These are phyloP conservation scores for Fusarium ambrosium DNA, from an alignment of 2,329 filamentous ascomycete genomes.

Conservation along the genomic window DNA sequence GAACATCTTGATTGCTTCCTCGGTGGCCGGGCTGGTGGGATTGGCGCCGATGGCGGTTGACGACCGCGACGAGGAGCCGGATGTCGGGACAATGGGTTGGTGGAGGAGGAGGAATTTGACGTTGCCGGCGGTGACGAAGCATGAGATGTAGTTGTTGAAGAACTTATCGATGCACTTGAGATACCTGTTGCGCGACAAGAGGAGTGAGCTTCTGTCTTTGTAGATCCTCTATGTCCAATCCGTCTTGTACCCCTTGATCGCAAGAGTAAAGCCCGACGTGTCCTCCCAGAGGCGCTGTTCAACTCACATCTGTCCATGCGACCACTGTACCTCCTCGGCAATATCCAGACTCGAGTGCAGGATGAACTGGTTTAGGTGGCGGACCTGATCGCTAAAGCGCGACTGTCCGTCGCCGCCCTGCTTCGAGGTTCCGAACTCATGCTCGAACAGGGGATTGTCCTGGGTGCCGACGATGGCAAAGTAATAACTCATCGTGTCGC, in stretches of 20 bases:
- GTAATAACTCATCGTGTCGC: slow-evolving; percentile 89
- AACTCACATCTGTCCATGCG: slow-evolving; percentile 84
- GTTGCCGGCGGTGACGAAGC: slow-evolving; percentile 93
- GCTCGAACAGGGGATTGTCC: slow-evolving; percentile 96
- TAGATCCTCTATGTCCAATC: neutral
- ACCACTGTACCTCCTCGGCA: slow-evolving; percentile 97
- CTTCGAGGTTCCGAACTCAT: slow-evolving; percentile 97
- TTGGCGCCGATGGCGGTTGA: slow-evolving; percentile 84
- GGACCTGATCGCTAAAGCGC: slow-evolving; percentile 88
- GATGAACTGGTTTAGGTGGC: slow-evolving; percentile 97
- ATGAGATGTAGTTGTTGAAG: slow-evolving; percentile 94
- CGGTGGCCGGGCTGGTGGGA: slow-evolving; percentile 88
- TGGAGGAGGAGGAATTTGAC: slow-evolving; percentile 95
- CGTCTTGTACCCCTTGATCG: slow-evolving; percentile 7
- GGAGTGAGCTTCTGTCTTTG: slow-evolving; percentile 10
- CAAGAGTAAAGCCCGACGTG: neutral
- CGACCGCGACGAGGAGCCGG: slow-evolving; percentile 63
- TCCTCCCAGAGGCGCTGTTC: slow-evolving; percentile 44
- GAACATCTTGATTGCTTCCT: slow-evolving; percentile 95
- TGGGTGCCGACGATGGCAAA: slow-evolving; percentile 96
- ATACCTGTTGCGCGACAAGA: slow-evolving; percentile 71
- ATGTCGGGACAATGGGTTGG: slow-evolving; percentile 71
- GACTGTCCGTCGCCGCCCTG: slow-evolving; percentile 93
- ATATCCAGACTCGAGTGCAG: slow-evolving; percentile 94
- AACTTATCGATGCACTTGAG: slow-evolving; percentile 97